These are phyloP conservation scores for Alternaria atra DNA, from an alignment of 2,329 filamentous ascomycete genomes.

Conservation along the genomic window DNA sequence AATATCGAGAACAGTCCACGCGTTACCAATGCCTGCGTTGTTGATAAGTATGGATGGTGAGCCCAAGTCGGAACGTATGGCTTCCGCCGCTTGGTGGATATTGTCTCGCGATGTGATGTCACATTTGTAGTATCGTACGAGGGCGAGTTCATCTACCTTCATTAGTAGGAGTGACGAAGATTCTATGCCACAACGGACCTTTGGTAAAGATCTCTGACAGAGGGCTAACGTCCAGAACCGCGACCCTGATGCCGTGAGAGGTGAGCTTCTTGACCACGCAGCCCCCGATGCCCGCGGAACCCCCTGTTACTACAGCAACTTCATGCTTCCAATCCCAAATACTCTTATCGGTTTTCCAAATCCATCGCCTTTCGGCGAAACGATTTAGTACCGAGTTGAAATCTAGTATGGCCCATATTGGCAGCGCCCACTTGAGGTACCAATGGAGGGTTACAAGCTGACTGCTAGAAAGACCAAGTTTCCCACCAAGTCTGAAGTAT, in stretches of 20 bases:
- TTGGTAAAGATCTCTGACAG: conserved; percentile 38
- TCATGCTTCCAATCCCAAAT: conserved; percentile 45
- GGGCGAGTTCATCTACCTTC: conserved; percentile 27
- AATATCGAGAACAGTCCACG: conserved; percentile 44
- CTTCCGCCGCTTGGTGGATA: conserved; percentile 40
- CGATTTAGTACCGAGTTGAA: conserved; percentile 40
- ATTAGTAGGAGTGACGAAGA: conserved; percentile 20
- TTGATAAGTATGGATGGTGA: conserved; percentile 48
- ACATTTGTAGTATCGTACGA: conserved; percentile 43
- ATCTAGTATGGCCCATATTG: conserved; percentile 33
- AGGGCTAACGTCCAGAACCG: conserved; percentile 47
- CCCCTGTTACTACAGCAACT: conserved; percentile 50
- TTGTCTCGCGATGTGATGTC: conserved; percentile 44
- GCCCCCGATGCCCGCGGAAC: conserved; percentile 48
- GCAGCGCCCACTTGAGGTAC: conserved; percentile 40
- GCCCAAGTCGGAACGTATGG: conserved; percentile 45
- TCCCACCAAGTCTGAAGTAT: conserved; percentile 28
- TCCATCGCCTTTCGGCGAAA: conserved; percentile 53
- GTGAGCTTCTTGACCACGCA: conserved; percentile 44
- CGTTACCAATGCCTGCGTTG: conserved; percentile 50
- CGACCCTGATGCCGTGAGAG: conserved; percentile 44
- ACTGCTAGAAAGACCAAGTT: conserved; percentile 33
- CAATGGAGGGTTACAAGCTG: conserved; percentile 34
- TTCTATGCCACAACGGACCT: conserved; percentile 26
- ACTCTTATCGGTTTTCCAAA: conserved; percentile 40